Percentiles rank a stretch among this genome's conserved stretches.
These are phyloP conservation scores for Leptographium lundbergii DNA, from an alignment of 2,329 filamentous ascomycete species.

Conservation along the genomic window DNA sequence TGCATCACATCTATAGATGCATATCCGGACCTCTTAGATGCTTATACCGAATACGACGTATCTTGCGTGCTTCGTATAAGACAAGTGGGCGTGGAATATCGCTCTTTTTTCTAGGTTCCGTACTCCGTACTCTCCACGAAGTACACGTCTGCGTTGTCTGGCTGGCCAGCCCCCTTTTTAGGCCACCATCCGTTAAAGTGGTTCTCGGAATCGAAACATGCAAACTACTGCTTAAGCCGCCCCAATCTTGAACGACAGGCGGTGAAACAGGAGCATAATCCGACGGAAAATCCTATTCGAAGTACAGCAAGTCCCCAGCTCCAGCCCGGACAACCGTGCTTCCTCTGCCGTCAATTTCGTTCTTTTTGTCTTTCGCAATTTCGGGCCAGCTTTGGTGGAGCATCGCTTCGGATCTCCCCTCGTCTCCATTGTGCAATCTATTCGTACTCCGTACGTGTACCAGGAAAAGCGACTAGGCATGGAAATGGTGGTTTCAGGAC, in stretches of 20 bases:
- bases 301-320: background rate
- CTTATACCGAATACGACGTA: too few relatives aligned
- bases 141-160: too few relatives aligned
- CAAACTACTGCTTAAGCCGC: background rate
- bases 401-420: background rate
- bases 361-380: background rate
- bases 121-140: too few relatives aligned
- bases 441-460: too few relatives aligned
- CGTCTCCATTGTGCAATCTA: background rate
- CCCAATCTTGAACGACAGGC: background rate
- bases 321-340: background rate
- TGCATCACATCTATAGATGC: too few relatives aligned
- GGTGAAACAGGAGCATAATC: background rate
- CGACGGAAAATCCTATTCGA: too few relatives aligned
- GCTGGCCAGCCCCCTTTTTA: too few relatives aligned
- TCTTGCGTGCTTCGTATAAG: background rate
- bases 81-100: background rate
- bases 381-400: background rate
- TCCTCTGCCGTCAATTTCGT: background rate
- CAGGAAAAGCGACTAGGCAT: background rate
- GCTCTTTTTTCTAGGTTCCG: too few relatives aligned
- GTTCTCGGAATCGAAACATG: background rate
- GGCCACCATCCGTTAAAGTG: too few relatives aligned
- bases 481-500: background rate
- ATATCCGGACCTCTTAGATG: too few relatives aligned